Evolutionary conservation across 176 grass and related monocot species (phyloP), one percentile per base, ranked within the genome.

Genomic region (Hyparrhenia diplandra): DNA sequence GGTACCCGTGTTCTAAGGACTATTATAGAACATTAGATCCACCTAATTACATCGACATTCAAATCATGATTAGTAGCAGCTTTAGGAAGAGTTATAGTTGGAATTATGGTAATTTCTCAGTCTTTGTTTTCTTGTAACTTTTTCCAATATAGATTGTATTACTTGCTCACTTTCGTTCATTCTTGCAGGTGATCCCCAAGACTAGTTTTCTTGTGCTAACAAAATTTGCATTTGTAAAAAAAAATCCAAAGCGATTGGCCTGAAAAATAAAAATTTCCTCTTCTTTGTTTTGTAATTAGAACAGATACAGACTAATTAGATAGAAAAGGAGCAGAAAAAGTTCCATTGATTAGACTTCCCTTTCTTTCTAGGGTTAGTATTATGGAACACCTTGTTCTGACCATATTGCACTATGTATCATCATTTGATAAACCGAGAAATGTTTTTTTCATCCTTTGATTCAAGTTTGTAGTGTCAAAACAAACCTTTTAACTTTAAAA

Each of bases 101-200:
- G 21, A 72, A 36, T 1, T 45, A 1, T 30, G 40, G 31, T 6
- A 62, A 29, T 43, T 37, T 14, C 35, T 73, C 42, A 39, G 13
- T 49, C 17, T n/a, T 40, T 63, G 3, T 31, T 70, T 62, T 21
- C 65, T 78, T 52, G 32, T 24, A 30, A 49, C 31, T 4, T 79
- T 72, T 64, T 78, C 65, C 75, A 30, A n/a, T 62, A 37, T 62
- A 5, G 16, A n/a, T 0, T 62, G 21, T 62, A 77, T 78, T 78
- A 39, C 21, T 40, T 54, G 31, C 4, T 37, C 39, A 49, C 12
- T 39, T 52, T 5, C 2, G 55, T 47, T 64, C 23, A 80, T 68
- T 81, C 20, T 70, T 6, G 5, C 1, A 81, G 63, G 61, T 64
- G 24, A 6, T 58, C 34, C 8, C 1, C 6, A 1, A 17, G 45